Evolutionary conservation across 2,329 filamentous ascomycete species (phyloP), one percentile per base, ranked within the genome.

Genomic region (Raffaelea ambrosiae): DNA sequence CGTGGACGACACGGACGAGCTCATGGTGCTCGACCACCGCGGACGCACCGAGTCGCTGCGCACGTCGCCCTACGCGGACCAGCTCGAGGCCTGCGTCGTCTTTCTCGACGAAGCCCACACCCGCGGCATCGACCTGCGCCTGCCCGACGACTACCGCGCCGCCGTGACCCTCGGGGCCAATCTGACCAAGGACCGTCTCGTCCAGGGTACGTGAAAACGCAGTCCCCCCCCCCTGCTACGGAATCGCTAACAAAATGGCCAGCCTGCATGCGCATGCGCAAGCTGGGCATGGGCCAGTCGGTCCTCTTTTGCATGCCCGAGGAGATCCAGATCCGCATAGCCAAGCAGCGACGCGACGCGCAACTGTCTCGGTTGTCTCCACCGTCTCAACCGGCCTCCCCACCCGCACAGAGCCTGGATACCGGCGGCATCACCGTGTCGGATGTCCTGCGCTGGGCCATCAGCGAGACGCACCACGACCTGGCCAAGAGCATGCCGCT

Each of bases 61-160:
- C 4, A 71, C 66, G 0, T 88, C 85, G 0, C 71, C 81, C 0
- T 87, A 77, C 54, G 61, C 66, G 0, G 66, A 69, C 0, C 72
- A 80, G 7, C 61, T 84, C 0, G 76, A 79, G 5, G 54, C 53
- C 0, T 89, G 84, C 47, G 59, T 86, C 0, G 69, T 88, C 0
- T 89, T 81, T 47, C 66, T 90, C 0, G 84, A 89, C 44, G 79
- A 89, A 49, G 73, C 76, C 0, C 84, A 89, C 51, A 86, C 84
- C 0, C 63, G 84, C 51, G 84, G 86, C 0, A 87, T 75, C 0
- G 84, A 90, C 52, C 57, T 89, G 1, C 76, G 73, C 29, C 61
- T 88, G 0, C 84, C 83, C 0, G 48, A 48, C 0, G 4, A 72
- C 13, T 83, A 81, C 53, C 67, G 77, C 0, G 86, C 84, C 0